These are phyloP conservation scores for Aspergillus nidulans DNA, from an alignment of 495 filamentous ascomycete species.

Conservation along the genomic window DNA sequence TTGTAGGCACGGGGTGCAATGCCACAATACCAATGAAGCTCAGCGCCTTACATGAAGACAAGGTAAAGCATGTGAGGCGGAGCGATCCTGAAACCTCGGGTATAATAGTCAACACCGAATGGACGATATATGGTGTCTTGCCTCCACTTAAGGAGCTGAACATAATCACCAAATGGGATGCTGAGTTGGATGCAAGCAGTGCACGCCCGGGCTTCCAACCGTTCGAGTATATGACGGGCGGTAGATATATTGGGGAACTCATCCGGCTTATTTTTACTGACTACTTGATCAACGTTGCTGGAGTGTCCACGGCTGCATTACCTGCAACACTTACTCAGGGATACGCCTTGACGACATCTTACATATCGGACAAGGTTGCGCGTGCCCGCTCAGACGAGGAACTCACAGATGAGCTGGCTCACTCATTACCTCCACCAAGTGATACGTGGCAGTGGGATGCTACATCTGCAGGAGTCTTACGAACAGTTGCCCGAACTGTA, in stretches of 20 bases:
- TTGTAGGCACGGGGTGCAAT: constrained; percentile 80
- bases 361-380: constrained; percentile 61
- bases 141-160: constrained; percentile 58
- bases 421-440: constrained; percentile 49
- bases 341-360: constrained; percentile 66
- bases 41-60: constrained; percentile 58
- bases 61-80: constrained; percentile 42
- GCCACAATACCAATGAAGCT: constrained; percentile 72
- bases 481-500: constrained; percentile 58
- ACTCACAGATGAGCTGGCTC: constrained; percentile 47
- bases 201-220: constrained; percentile 78
- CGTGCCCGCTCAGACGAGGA: constrained; percentile 39
- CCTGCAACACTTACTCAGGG: constrained; percentile 53
- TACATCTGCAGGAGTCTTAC: constrained; percentile 51
- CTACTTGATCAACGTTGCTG: constrained; percentile 48
- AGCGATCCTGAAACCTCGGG: constrained; percentile 46
- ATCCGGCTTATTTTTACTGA: constrained; percentile 67
- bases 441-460: constrained; percentile 56
- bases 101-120: constrained; percentile 82
- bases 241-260: constrained; percentile 81
- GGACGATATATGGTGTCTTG: constrained; percentile 72
- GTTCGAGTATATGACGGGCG: constrained; percentile 83
- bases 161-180: constrained; percentile 69
- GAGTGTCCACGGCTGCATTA: constrained; percentile 37
- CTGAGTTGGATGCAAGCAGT: constrained; percentile 56